Base-by-base conservation (phyloP, 2,329 filamentous ascomycete species). In the Coniochaeta sp. region DNA sequence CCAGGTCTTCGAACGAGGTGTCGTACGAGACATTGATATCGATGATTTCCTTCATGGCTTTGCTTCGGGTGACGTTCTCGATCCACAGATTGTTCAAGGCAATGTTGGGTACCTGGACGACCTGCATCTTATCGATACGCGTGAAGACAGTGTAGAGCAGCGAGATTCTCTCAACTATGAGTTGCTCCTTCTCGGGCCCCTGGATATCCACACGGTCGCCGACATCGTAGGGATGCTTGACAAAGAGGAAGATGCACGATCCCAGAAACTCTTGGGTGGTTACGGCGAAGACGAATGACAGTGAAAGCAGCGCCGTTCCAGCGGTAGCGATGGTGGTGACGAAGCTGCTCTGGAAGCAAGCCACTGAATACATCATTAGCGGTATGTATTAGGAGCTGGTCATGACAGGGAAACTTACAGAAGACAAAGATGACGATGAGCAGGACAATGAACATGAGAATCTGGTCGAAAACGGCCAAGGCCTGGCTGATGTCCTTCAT, bases 401-500 rank as follows among this genome's bases (percentile, higher is more conserved):
- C 1, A 2, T 19, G 22, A 7, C 11, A 44, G 38, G 19, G 8
- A 6, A 17, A 79, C 82, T 77, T 80, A 86, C 86, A 77, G 75
- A 96, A 96, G 67, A 96, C 87, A 71, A 96, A 89, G 69, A 97
- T 77, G 67, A 89, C 84, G 62, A 96, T 83, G 59, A 98, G 79
- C 58, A 92, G 80, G 40, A 96, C 90, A 47, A 97, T 84, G 59
- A 89, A 88, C 63, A 91, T 83, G 22, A 98, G 81, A 58, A 99
- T 85, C 64, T 89, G 88, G 76, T 99, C 93, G 44, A 99, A 86
- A 11, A 96, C 93, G 65, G 88, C 85, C 71, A 98, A 91, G 38
- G 95, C 95, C 74, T 97, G 91, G 67, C 95, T 91, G 66, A 99
- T 95, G 74, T 99, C 95, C 77, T 96, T 92, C 91, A 98, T 96